phyloP scores from a whole-genome alignment of 768 basidiomycete genomes.

The Tephrocybe sp. region DNA sequence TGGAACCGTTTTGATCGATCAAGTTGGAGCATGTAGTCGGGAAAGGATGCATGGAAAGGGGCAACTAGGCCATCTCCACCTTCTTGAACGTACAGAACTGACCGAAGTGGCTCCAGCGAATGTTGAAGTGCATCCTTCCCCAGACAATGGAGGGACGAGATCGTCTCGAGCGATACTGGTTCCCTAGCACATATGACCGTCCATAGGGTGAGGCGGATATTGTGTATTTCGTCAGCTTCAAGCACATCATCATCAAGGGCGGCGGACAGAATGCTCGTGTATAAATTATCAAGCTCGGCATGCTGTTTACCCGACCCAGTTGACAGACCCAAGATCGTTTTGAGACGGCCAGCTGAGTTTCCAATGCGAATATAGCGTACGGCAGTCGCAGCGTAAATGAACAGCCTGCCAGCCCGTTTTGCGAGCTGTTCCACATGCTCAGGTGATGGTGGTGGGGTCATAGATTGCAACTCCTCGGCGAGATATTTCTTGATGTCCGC shows the following conservation, averaged over 20 bases:
- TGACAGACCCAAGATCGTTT: neutral
- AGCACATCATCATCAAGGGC: neutral
- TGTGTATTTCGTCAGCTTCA: neutral
- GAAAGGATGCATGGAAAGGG: neutral
- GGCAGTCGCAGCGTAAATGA: slow-evolving; percentile 17
- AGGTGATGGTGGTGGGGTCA: neutral
- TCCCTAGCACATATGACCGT: neutral
- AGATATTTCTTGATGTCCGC: slow-evolving; percentile 9
- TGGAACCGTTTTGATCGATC: neutral
- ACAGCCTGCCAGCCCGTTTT: slow-evolving; percentile 9
- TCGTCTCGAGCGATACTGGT: neutral
- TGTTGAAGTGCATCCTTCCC: neutral
- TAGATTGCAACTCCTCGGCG: neutral
- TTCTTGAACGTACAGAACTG: neutral
- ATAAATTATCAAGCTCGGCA: neutral
- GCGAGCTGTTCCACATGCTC: neutral
- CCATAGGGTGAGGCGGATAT: neutral
- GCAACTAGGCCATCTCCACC: neutral
- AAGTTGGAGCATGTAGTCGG: neutral
- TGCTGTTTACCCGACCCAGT: neutral
- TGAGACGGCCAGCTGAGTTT: neutral
- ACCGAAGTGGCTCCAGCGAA: neutral
- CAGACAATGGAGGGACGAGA: neutral
- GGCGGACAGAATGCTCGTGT: neutral
- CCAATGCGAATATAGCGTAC: slow-evolving; percentile 9